Conservation (phyloP, 106 monocot genomes). For the Allium cepa region DNA sequence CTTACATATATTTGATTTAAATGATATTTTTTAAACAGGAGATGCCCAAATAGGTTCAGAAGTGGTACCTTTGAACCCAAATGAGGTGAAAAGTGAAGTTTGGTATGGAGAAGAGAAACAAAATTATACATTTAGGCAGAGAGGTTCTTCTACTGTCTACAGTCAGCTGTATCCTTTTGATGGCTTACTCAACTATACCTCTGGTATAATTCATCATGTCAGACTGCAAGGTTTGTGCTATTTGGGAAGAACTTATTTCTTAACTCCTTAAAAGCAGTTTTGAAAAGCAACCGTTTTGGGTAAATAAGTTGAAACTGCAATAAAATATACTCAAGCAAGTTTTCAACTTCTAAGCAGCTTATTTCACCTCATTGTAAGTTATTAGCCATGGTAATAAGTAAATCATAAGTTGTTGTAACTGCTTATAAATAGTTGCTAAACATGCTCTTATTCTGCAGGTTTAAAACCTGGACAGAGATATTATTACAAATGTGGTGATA, state of each 20-base stretch:
- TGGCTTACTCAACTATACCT: slow-evolving; percentile 77
- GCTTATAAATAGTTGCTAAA: too few relatives aligned
- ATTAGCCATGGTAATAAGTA: too few relatives aligned
- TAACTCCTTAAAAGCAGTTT: too few relatives aligned
- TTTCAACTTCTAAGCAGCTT: too few relatives aligned
- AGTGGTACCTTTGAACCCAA: slow-evolving; percentile 58
- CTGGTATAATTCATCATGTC: slow-evolving; percentile 95
- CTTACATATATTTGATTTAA: too few relatives aligned
- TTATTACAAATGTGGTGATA: slow-evolving; percentile 85
- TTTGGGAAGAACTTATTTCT: too few relatives aligned
- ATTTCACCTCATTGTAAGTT: too few relatives aligned
- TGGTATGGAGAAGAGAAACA: slow-evolving; percentile 28
- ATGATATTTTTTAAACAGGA: slow-evolving; percentile 18
- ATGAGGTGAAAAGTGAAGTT: slow-evolving; percentile 36
- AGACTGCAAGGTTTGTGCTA: slow-evolving; percentile 1
- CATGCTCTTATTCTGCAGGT: slow-evolving; percentile 15
- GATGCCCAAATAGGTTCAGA: slow-evolving; percentile 65
- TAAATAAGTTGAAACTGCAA: too few relatives aligned
- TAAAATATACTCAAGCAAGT: too few relatives aligned
- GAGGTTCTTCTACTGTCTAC: slow-evolving; percentile 70
- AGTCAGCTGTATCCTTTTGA: slow-evolving; percentile 76
- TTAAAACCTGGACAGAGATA: slow-evolving; percentile 62
- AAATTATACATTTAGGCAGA: slow-evolving; percentile 17
- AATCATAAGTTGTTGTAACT: not conserved
- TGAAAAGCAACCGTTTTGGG: too few relatives aligned